These are phyloP conservation scores for Cryomyces antarcticus DNA, from an alignment of 495 filamentous ascomycete genomes.

Conservation along the genomic window DNA sequence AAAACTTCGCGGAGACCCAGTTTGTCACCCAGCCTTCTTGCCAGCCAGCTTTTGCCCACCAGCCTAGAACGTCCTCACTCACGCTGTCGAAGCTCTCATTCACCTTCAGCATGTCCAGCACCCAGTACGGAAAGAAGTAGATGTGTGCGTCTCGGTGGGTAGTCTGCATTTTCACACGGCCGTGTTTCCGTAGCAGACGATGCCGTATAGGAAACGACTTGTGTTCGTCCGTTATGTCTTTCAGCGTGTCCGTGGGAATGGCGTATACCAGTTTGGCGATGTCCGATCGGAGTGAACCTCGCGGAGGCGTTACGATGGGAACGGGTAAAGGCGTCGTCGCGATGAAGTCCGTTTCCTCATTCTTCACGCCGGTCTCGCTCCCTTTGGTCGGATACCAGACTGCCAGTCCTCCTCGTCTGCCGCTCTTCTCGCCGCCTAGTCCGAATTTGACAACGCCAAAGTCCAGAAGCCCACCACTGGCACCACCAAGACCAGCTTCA, in stretches of 20 bases:
- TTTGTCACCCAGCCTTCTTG: slow-evolving; percentile 58
- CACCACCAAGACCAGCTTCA: slow-evolving; percentile 41
- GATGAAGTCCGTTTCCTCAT: slow-evolving; percentile 79
- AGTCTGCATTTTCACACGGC: slow-evolving; percentile 53
- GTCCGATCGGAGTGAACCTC: slow-evolving; percentile 38
- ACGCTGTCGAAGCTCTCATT: slow-evolving; percentile 72
- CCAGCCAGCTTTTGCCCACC: slow-evolving; percentile 90
- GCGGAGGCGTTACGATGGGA: slow-evolving; percentile 31
- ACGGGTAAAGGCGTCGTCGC: slow-evolving; percentile 43
- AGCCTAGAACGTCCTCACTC: slow-evolving; percentile 79
- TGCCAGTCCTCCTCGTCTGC: slow-evolving; percentile 54
- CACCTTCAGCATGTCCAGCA: slow-evolving; percentile 53
- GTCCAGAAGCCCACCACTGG: slow-evolving; percentile 17
- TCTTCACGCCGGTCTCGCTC: slow-evolving; percentile 48
- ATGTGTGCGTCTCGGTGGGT: slow-evolving; percentile 77
- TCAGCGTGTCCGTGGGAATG: slow-evolving; percentile 66
- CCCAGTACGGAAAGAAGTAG: slow-evolving; percentile 85
- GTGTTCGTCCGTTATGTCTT: slow-evolving; percentile 53
- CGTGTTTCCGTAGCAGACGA: slow-evolving; percentile 46
- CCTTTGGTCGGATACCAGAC: slow-evolving; percentile 81
- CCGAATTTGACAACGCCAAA: slow-evolving; percentile 18
- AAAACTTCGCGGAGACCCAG: slow-evolving; percentile 51
- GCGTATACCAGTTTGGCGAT: slow-evolving; percentile 51
- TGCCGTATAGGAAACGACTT: slow-evolving; percentile 52
- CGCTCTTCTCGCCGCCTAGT: slow-evolving; percentile 30